Evolutionary conservation across 2,329 filamentous ascomycete genomes (phyloP), one percentile per base, ranked within the genome.

Genomic region (Diaporthe capsici): DNA sequence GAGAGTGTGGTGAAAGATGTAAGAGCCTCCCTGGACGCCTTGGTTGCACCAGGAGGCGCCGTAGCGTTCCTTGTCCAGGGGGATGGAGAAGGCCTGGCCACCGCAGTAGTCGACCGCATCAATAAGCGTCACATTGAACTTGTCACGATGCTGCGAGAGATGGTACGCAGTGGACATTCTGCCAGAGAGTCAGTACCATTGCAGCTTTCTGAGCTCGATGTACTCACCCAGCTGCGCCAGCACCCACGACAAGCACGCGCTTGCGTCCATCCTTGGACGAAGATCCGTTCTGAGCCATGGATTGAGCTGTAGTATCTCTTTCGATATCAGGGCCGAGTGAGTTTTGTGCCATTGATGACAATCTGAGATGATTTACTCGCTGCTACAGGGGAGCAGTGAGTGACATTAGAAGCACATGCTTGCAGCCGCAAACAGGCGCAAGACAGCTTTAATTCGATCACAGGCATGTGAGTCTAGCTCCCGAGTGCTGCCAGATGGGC

Each of bases 1-100:
- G 85, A 92, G 89, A 0, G 91, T 93, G 79, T 93, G 91, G 80
- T 92, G 90, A 83, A 93, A 93, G 78, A 92, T 92, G 84, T 92
- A 81, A 13, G 76, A 86, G 22, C 91, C 91, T 42, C 91, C 91
- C 79, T 93, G 91, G 1, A 93, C 90, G 70, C 90, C 90, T 78
- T 92, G 90, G 78, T 92, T 92, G 78, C 91, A 85, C 90, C 90
- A 92, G 73, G 87, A 88, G 4, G 90, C 89, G n/a, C 90, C 90
- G 79, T 91, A 86, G 58, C 86, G 87, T 47, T 88, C 83, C 79
- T 91, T 90, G 79, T 92, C 88, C 22, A 92, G 81, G 22, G 88
- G 88, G 60, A 92, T 91, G 5, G 90, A 91, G 81, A 91, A 92
- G 1, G 90, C 90, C 80, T 92, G 90, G 0, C 90, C 90, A 73